Evolutionary conservation across 2,329 filamentous ascomycete species (phyloP), one percentile per base, ranked within the genome.

Genomic region (Diaporthe amygdali): DNA sequence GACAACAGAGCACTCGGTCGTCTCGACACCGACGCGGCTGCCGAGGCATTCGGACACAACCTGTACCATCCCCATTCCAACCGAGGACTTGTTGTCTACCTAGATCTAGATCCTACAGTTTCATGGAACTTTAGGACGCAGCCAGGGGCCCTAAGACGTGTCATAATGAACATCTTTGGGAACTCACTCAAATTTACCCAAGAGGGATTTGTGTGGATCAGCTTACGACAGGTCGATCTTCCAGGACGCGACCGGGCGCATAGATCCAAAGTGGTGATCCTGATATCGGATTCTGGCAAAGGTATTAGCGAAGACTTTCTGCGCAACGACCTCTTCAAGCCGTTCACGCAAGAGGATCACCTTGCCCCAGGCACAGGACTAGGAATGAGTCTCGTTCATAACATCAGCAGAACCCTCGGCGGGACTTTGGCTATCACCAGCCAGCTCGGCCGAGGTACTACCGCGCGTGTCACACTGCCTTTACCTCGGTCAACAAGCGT

Each of bases 291-390:
- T 74, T 91, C 91, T 0, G 92, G 92, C 1, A 86, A 85, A 54
- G 92, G 92, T 1, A 94, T 94, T 41, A 86, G 86, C 0, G 82
- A 88, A 7, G 88, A 92, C 12, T 94, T 89, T 73, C 80, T 93
- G 14, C 83, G 86, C 25, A 86, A 88, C 10, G 85, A 86, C 17
- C 79, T 93, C 0, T 94, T 91, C 76, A 88, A 86, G 0, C 89
- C 91, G 0, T 93, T 93, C 72, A 80, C 84, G 0, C 92, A 94
- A 73, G 92, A 93, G 75, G 86, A 92, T 59, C 79, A 83, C 0
- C 78, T 93, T 1, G 83, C 87, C 0, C 85, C 88, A 0, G 91
- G 92, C 0, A 88, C 89, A 0, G 91, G 92, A 0, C 82, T 94
- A 0, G 92, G 92, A 0, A 79, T 94, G 37, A 91, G 88, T 49